Evolutionary conservation across 129 eudicot species (phyloP).

Genomic region (Centella asiatica): DNA sequence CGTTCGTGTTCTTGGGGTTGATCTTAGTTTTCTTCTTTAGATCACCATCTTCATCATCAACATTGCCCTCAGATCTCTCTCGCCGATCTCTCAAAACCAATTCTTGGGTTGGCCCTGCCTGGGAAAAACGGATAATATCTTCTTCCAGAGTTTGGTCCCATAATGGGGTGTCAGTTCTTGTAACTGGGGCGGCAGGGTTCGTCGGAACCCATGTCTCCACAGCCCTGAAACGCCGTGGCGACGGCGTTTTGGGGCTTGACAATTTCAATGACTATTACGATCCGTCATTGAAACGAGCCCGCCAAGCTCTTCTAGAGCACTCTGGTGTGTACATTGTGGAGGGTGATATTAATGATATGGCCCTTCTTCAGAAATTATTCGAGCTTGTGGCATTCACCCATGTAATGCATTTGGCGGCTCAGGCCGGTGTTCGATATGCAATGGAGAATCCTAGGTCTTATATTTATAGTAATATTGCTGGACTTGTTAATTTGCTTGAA

Average conservation of each 20-base stretch:
- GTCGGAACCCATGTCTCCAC: slow-evolving; percentile 20
- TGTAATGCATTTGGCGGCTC: slow-evolving; percentile 42
- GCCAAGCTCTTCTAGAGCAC: slow-evolving; percentile 20
- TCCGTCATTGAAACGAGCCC: slow-evolving; percentile 18
- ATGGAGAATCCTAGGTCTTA: slow-evolving; percentile 39
- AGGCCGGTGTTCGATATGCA: slow-evolving; percentile 47
- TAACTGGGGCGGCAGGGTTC: slow-evolving; percentile 22
- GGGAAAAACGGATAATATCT: slow-evolving; percentile 7
- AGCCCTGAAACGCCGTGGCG: slow-evolving; percentile 14
- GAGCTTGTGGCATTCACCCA: slow-evolving; percentile 21
- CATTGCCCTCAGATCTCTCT: slow-evolving; percentile 9
- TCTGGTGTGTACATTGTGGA: slow-evolving; percentile 20
- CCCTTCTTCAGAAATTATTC: slow-evolving; percentile 16
- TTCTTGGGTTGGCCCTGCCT: slow-evolving; percentile 7
- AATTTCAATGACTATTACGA: slow-evolving; percentile 20
- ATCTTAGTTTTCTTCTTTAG: slow-evolving; percentile 39
- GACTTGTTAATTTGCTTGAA: slow-evolving; percentile 35
- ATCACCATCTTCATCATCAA: slow-evolving; percentile 24
- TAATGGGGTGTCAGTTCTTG: slow-evolving; percentile 17
- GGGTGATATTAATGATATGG: slow-evolving; percentile 19
- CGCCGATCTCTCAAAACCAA: slow-evolving; percentile 1
- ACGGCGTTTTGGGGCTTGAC: slow-evolving; percentile 18
- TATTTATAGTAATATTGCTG: slow-evolving; percentile 33
- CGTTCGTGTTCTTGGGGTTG: slow-evolving; percentile 37
- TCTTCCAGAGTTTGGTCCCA: slow-evolving; percentile 4